Percentiles rank a stretch among this genome's conserved stretches.
These are phyloP conservation scores for Rhizopus sp. DNA, from an alignment of 371 early-diverging fungal genomes.

Conservation along the genomic window DNA sequence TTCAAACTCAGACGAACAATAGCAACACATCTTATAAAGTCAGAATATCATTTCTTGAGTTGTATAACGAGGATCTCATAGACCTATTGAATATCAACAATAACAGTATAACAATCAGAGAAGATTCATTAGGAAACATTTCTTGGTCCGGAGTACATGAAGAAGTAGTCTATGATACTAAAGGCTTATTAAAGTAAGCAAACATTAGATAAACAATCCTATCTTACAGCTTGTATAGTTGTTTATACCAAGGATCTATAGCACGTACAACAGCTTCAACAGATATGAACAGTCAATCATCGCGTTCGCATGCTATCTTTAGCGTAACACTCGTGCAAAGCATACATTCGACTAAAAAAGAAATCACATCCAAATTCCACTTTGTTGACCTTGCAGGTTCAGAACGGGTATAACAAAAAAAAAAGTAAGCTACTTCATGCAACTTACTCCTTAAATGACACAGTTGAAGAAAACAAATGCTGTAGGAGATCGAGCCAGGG, in stretches of 20 bases:
- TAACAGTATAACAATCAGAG: conserved; percentile 65
- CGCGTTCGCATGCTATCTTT: conserved; percentile 98
- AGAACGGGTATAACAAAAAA: conserved; percentile 53
- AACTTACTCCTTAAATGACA: neutral
- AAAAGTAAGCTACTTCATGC: too few relatives aligned
- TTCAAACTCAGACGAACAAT: conserved; percentile 29
- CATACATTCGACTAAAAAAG: conserved; percentile 6
- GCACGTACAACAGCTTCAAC: conserved; percentile 94
- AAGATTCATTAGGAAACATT: conserved; percentile 90
- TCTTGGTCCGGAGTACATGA: conserved; percentile 89
- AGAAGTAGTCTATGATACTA: conserved; percentile 67
- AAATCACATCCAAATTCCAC: conserved; percentile 74
- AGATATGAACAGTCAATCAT: conserved; percentile 87
- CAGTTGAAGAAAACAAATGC: conserved; percentile 92
- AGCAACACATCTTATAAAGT: conserved; percentile 53
- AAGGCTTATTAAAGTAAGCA: conserved; percentile 71
- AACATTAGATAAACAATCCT: conserved; percentile 3
- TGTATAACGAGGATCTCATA: conserved; percentile 94
- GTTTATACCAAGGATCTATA: conserved; percentile 74
- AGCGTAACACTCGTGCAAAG: conserved; percentile 56
- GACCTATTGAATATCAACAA: conserved; percentile 62
- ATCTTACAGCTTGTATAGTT: conserved; percentile 15
- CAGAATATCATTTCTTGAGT: conserved; percentile 80
- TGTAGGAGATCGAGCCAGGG: conserved; percentile 91
- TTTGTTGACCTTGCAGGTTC: conserved; percentile 98